Percentiles rank a stretch among this genome's conserved stretches.
Conservation (phyloP, 257 asterid genomes). For the Scutellaria minor region DNA sequence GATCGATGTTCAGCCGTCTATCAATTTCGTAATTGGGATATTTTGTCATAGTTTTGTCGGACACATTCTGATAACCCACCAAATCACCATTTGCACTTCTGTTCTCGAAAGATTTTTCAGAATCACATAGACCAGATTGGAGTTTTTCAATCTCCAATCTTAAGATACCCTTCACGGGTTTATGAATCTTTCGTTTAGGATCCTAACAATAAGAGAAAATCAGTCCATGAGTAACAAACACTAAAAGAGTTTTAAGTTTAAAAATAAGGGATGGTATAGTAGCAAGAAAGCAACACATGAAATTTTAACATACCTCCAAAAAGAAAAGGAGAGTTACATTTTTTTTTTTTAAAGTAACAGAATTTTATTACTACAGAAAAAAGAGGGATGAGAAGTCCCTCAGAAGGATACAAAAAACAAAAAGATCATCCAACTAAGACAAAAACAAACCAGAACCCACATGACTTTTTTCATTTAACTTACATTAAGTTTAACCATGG, state of each 20-base stretch:
- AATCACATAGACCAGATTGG: constrained; percentile 67
- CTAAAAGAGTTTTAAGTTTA: constrained; percentile 20
- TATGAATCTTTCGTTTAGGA: constrained; percentile 95
- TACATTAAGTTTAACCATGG: constrained; percentile 9
- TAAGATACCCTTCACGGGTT: constrained; percentile 93
- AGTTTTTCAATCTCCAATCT: constrained; percentile 94
- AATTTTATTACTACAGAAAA: too few relatives aligned
- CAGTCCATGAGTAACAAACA: constrained; percentile 36
- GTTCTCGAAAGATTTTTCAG: constrained; percentile 60
- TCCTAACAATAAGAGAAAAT: constrained; percentile 57
- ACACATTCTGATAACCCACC: constrained; percentile 51
- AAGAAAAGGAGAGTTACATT: background rate
- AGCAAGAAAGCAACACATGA: constrained; percentile 25
- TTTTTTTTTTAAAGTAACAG: too few relatives aligned
- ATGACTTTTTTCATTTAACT: too few relatives aligned
- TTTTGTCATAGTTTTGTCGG: constrained; percentile 47
- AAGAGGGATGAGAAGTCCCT: too few relatives aligned
- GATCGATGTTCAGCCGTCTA: constrained; percentile 44
- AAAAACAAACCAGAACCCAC: too few relatives aligned
- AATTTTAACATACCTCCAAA: background rate
- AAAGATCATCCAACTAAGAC: too few relatives aligned
- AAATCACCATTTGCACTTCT: constrained; percentile 59
- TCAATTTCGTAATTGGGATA: constrained; percentile 53
- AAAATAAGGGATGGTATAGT: background rate
- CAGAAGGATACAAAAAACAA: too few relatives aligned